Evolutionary conservation across 257 asterid genomes (phyloP), one percentile per base, ranked within the genome.

Genomic region (Solanum neorickii): DNA sequence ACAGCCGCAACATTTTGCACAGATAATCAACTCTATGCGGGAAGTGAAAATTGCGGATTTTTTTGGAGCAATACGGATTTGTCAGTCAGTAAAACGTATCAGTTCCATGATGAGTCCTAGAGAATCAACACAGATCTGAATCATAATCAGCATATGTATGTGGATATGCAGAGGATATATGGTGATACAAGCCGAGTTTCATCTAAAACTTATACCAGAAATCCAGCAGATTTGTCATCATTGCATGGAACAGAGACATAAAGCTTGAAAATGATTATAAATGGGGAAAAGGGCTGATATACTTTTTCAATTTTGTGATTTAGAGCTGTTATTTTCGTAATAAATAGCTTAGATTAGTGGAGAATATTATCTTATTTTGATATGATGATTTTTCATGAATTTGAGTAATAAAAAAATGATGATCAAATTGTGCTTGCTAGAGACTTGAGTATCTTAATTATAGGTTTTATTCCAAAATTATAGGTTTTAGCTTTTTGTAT

Each of bases 121-220:
- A 86, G 89, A 78, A 87, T 87, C 69, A 86, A 86, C 27, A 42
- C 84, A 29, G 87, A 87, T 25, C n/a, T 88, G 73, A 86, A 88
- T 41, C 62, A 72, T 25, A 86, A 88, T 7, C 80, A 66, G 85
- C 76, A 86, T 20, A 87, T 0, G 52, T 12, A 75, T 41, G 41
- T 82, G 86, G 90, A 29, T 87, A 75, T 85, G 89, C 89, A 3
- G 88, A 88, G 56, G 91, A 89, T 74, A 66, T 89, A 80, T 73
- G 89, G 91, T 56, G 65, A 56, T 56, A 3, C 5, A 56, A 7
- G 1, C 65, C 65, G 25, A 56, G 8, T 56, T 56, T 56, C 65
- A 56, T 56, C 65, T 7, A 18, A 56, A 56, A 3, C 0, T 56
- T 7, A 18, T 18, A 18, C 65, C 20, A 20, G 1, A 16, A 18